A percentile compares a stretch with the other conserved stretches of the same genome.
These are phyloP conservation scores for Lepiota venenata DNA, from an alignment of 768 basidiomycete species.

Conservation along the genomic window DNA sequence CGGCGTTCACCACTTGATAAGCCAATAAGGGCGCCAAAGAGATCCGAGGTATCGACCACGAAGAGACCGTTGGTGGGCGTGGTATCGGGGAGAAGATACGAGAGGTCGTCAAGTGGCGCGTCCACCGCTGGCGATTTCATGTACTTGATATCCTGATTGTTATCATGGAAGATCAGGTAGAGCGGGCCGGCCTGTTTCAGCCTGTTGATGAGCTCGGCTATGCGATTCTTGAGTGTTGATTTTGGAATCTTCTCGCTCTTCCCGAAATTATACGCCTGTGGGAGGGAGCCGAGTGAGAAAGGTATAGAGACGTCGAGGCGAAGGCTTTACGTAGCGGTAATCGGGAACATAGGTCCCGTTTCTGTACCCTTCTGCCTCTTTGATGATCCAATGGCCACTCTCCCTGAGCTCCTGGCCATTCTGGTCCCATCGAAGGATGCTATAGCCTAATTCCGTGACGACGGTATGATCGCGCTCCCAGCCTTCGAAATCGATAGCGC, in stretches of 20 bases:
- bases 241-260: slow-evolving; percentile 51
- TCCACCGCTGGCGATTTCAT: slow-evolving; percentile 55
- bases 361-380: slow-evolving; percentile 51
- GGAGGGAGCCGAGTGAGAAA: background rate
- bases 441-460: slow-evolving; percentile 85
- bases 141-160: slow-evolving; percentile 73
- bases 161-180: slow-evolving; percentile 81
- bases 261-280: slow-evolving; percentile 67
- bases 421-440: slow-evolving; percentile 50
- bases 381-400: slow-evolving; percentile 59
- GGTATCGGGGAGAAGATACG: slow-evolving; percentile 54
- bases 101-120: slow-evolving; percentile 49
- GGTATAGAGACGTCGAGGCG: background rate
- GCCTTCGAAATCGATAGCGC: slow-evolving; percentile 77
- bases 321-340: slow-evolving; percentile 48
- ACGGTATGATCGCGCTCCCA: slow-evolving; percentile 76
- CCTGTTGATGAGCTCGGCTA: slow-evolving; percentile 41
- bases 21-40: slow-evolving; percentile 75
- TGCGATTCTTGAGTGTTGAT: slow-evolving; percentile 45
- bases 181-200: slow-evolving; percentile 51
- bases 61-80: slow-evolving; percentile 52
- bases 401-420: slow-evolving; percentile 45
- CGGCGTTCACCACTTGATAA: slow-evolving; percentile 47
- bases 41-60: slow-evolving; percentile 68
- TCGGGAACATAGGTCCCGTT: slow-evolving; percentile 67